Evolutionary conservation across 768 basidiomycete species (phyloP).

Genomic region (Amanita rubescens): DNA sequence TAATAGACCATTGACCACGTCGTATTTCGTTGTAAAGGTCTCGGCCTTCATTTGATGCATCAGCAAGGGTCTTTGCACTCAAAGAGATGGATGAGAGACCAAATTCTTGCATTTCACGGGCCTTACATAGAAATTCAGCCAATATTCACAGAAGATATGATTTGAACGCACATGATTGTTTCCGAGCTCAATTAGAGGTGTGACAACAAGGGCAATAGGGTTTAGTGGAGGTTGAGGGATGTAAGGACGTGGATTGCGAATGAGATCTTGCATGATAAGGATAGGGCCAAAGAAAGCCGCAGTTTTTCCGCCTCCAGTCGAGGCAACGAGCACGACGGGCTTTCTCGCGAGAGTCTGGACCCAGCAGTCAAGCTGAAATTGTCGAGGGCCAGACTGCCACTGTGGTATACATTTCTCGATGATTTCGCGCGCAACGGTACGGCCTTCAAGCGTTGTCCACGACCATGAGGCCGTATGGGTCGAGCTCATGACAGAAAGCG

Average conservation of each 20-base stretch:
- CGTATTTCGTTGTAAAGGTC: constrained; percentile 15
- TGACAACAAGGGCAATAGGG: constrained; percentile 15
- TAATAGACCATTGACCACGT: constrained; percentile 16
- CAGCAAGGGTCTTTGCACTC: constrained; percentile 13
- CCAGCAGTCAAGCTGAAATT: constrained; percentile 15
- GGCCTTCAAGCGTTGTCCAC: constrained; percentile 11
- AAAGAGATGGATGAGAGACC: constrained; percentile 13
- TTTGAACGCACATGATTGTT: constrained; percentile 15
- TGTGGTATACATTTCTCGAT: constrained; percentile 11
- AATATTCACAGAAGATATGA: neutral
- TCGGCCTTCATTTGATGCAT: constrained; percentile 10
- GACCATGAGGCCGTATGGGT: constrained; percentile 2
- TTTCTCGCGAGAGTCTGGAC: constrained; percentile 12
- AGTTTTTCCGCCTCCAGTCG: constrained; percentile 17
- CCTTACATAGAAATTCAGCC: constrained; percentile 9
- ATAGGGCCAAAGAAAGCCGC: constrained; percentile 12
- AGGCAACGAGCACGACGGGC: constrained; percentile 14
- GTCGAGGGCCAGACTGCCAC: constrained; percentile 12
- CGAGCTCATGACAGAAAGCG: neutral
- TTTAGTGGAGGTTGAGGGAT: constrained; percentile 6
- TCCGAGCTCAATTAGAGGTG: constrained; percentile 18
- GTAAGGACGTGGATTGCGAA: constrained; percentile 2
- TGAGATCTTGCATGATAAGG: constrained; percentile 13
- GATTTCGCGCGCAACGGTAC: constrained; percentile 10
- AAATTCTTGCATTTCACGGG: constrained; percentile 13